Percentiles rank a stretch among this genome's conserved stretches.
These are phyloP conservation scores for Xylaria cubensis DNA, from an alignment of 495 filamentous ascomycete species.

Conservation along the genomic window DNA sequence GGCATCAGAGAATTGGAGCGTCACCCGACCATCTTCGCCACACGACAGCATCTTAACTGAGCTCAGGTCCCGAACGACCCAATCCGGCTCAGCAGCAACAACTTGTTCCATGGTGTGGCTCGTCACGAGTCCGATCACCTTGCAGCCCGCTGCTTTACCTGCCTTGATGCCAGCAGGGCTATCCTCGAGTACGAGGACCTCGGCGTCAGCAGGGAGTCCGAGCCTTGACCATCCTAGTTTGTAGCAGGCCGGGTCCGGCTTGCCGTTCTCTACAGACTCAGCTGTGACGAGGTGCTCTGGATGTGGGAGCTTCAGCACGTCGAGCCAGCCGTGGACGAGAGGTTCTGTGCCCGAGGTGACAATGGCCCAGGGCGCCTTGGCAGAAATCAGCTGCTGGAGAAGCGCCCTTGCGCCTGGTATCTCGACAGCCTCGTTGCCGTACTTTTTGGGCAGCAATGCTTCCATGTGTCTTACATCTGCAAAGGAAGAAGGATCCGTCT, in stretches of 20 bases:
- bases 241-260: conserved; percentile 90
- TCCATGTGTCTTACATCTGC: conserved; percentile 83
- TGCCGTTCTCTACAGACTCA: conserved; percentile 84
- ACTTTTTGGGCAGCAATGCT: conserved; percentile 74
- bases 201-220: conserved; percentile 49
- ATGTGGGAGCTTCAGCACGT: conserved; percentile 73
- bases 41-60: conserved; percentile 66
- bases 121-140: conserved; percentile 85
- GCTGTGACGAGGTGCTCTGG: conserved; percentile 81
- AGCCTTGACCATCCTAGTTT: conserved; percentile 70
- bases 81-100: conserved; percentile 77
- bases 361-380: conserved; percentile 80
- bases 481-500: conserved; percentile 21
- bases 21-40: conserved; percentile 53
- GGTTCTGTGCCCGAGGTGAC: conserved; percentile 88
- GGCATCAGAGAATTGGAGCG: conserved; percentile 57
- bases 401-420: conserved; percentile 70
- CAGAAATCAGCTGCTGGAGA: conserved; percentile 48
- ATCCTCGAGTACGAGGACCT: conserved; percentile 87
- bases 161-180: conserved; percentile 88
- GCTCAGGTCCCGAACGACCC: conserved; percentile 81
- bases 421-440: conserved; percentile 79
- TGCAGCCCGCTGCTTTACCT: conserved; percentile 88
- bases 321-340: conserved; percentile 85
- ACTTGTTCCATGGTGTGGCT: conserved; percentile 80